These are phyloP conservation scores for Ceriops zippeliana DNA, from an alignment of 345 rosid species.

Conservation along the genomic window DNA sequence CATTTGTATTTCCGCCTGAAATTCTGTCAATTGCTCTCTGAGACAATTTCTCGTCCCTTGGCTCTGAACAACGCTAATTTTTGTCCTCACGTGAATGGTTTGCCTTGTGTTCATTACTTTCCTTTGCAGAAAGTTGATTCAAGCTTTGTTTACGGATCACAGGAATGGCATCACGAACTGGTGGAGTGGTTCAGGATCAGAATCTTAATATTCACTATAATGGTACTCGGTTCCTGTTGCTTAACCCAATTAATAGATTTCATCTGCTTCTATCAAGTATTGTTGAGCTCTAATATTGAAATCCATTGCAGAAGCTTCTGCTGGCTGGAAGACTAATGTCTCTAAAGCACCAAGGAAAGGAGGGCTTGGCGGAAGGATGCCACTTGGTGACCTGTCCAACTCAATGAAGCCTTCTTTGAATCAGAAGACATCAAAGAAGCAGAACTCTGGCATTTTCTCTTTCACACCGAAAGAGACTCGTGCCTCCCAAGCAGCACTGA, in stretches of 20 bases:
- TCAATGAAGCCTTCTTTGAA: conserved; percentile 33
- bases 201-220: conserved; percentile 29
- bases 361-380: conserved; percentile 47
- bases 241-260: background rate
- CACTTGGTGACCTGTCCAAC: conserved; percentile 64
- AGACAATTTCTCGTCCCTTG: no score
- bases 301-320: conserved; percentile 25
- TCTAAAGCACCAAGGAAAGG: conserved; percentile 34
- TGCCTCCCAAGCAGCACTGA: conserved; percentile 18
- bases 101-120: background rate
- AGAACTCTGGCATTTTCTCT: conserved; percentile 15
- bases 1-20: no score
- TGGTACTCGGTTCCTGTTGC: conserved; percentile 15
- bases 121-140: conserved; percentile 12
- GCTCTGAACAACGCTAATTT: no score
- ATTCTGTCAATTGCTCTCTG: background rate
- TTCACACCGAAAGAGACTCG: conserved; percentile 23
- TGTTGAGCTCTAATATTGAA: conserved; percentile 1
- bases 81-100: background rate
- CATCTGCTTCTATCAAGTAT: background rate
- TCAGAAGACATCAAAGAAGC: conserved; percentile 33
- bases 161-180: conserved; percentile 37
- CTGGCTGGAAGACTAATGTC: conserved; percentile 30
- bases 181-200: conserved; percentile 40
- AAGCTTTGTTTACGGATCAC: background rate